Evolutionary conservation across 768 basidiomycete genomes (phyloP), one percentile per base, ranked within the genome.

Genomic region (Phanerodontia chrysosporium): DNA sequence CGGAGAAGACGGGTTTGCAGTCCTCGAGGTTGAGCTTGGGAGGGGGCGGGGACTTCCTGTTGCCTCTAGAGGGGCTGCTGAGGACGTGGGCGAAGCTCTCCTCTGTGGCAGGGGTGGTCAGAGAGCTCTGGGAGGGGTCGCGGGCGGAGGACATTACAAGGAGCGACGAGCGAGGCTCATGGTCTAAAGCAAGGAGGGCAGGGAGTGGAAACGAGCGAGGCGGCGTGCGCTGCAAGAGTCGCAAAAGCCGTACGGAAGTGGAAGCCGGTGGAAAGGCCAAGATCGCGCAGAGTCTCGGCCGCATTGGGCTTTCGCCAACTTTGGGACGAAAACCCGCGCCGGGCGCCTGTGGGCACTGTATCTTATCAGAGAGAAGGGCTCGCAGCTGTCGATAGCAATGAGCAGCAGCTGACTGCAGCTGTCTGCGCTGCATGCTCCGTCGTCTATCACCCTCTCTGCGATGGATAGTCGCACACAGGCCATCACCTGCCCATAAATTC

Each of bases 1-100:
- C 51, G 55, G 63, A 44, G 59, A 66, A 25, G 45, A 60, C 48
- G 46, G 64, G 63, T 25, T 62, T 64, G 61, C 62, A 64, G 63
- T 65, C 67, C 45, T 67, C 63, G 54, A 67, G 66, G 51, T 66
- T 66, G 58, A 69, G 61, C 63, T 65, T 65, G 21, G 62, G 52
- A 10, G 62, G 68, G 8, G 68, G 60, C 1, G 65, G 64, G 14
- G 65, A 62, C 35, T 66, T 66, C 57, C 55, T 28, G 46, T 27
- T 60, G 49, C 45, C 18, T 27, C 48, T 51, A 29, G 44, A 29
- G 18, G 51, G 49, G 21, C 42, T 25, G 9, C 46, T 53, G 7
- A 44, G 54, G 32, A 16, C 3, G 46, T 45, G 27, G 30, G 30
- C 21, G 51, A n/a, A 28, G 27, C 32, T 29, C 3, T 35, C 29